Conservation (phyloP, 2,329 filamentous ascomycete species). For the Fusarium albosuccineum region DNA sequence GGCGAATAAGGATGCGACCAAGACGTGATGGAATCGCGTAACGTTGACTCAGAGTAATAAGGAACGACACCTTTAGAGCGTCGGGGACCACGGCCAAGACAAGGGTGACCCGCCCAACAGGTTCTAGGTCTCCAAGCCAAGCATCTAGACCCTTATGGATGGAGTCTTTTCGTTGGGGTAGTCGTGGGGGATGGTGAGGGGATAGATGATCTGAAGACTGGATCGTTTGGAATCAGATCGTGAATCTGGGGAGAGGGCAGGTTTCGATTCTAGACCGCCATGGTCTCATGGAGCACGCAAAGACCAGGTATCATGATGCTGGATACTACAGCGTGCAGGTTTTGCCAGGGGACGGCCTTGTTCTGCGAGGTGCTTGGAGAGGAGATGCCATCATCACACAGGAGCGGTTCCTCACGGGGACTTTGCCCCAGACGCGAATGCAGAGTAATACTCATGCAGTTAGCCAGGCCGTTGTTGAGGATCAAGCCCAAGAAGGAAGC, state of each 20-base stretch:
- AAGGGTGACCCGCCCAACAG: neutral
- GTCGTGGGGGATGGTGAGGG: neutral
- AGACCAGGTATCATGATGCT: neutral
- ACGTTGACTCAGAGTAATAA: neutral
- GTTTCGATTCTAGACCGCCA: neutral
- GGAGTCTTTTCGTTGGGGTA: neutral
- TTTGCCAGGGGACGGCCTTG: too few relatives aligned
- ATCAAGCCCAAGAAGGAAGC: too few relatives aligned
- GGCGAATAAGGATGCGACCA: too few relatives aligned
- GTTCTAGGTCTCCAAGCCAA: neutral
- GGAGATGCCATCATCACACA: neutral
- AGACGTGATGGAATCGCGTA: neutral
- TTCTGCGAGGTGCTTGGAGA: too few relatives aligned
- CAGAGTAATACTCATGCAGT: neutral
- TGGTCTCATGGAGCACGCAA: neutral
- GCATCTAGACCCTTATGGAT: neutral
- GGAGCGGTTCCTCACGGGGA: neutral
- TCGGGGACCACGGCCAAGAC: neutral
- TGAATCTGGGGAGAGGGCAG: neutral
- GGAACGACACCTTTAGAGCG: neutral
- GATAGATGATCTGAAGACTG: neutral
- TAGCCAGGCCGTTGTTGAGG: too few relatives aligned
- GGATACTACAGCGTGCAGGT: too few relatives aligned
- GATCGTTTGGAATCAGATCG: neutral
- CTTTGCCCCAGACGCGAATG: too few relatives aligned